Conservation (phyloP, 306 rosid species). For the Argentina anserina region DNA sequence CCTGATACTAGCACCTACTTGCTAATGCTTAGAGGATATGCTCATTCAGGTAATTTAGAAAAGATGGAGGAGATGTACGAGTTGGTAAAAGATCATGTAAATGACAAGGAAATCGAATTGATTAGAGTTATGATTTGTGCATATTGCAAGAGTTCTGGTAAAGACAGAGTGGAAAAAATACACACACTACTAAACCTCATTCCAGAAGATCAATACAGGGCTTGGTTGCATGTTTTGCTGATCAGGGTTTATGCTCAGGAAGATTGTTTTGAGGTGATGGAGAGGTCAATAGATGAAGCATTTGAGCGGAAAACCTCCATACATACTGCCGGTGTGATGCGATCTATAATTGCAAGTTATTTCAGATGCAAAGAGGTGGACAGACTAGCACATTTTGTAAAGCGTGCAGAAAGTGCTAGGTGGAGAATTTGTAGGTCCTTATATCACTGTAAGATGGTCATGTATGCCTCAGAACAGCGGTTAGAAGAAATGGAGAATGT, state of each 20-base stretch:
- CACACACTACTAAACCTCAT: conserved; percentile 47
- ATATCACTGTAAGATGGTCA: conserved; percentile 75
- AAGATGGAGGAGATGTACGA: conserved; percentile 74
- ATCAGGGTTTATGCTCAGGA: conserved; percentile 63
- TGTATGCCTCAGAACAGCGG: conserved; percentile 57
- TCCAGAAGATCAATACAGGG: conserved; percentile 56
- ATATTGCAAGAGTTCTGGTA: conserved; percentile 56
- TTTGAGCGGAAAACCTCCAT: conserved; percentile 49
- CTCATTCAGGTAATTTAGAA: conserved; percentile 52
- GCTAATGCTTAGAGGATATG: conserved; percentile 81
- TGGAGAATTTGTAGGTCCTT: conserved; percentile 69
- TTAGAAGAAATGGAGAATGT: conserved; percentile 59
- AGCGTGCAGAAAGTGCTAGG: conserved; percentile 54
- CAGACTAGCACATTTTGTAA: conserved; percentile 49
- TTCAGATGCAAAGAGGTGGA: conserved; percentile 60
- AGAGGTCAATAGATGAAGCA: conserved; percentile 63
- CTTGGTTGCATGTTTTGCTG: conserved; percentile 75
- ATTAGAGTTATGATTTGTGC: conserved; percentile 80
- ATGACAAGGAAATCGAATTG: conserved; percentile 31
- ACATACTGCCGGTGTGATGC: conserved; percentile 31
- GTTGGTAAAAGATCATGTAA: conserved; percentile 40
- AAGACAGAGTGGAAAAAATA: conserved; percentile 51
- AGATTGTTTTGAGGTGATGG: conserved; percentile 62
- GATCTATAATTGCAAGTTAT: conserved; percentile 51
- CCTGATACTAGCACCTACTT: conserved; percentile 49